Evolutionary conservation across 1,139 yeast genomes (phyloP).

Genomic region (Arxiozyma slooffiae): DNA sequence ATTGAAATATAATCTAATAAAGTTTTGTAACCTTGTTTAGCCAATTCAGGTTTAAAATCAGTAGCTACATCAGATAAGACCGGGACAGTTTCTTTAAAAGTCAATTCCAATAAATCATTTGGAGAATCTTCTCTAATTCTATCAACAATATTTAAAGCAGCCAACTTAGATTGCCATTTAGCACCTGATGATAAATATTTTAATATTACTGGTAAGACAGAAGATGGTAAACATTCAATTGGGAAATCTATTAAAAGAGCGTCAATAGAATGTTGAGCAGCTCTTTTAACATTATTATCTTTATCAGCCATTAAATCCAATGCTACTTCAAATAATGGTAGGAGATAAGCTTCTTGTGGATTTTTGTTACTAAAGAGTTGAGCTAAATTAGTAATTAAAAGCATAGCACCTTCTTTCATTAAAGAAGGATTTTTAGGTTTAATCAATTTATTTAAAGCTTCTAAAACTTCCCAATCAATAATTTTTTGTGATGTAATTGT

Average conservation of each 20-base stretch:
- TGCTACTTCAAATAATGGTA: slow-evolving; percentile 46
- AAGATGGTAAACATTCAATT: slow-evolving; percentile 67
- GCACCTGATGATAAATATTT: slow-evolving; percentile 67
- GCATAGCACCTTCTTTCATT: slow-evolving; percentile 65
- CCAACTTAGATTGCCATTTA: slow-evolving; percentile 87
- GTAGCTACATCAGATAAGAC: slow-evolving; percentile 80
- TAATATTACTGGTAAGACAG: slow-evolving; percentile 52
- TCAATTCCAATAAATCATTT: slow-evolving; percentile 72
- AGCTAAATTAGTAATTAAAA: slow-evolving; percentile 60
- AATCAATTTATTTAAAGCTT: slow-evolving; percentile 51
- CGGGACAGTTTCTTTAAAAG: slow-evolving; percentile 73
- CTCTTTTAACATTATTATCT: slow-evolving; percentile 74
- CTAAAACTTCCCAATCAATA: slow-evolving; percentile 55
- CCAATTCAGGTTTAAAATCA: slow-evolving; percentile 92
- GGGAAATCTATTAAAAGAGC: slow-evolving; percentile 62
- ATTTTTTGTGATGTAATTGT: slow-evolving; percentile 39
- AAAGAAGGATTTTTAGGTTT: slow-evolving; percentile 68
- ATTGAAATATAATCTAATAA: slow-evolving; percentile 66
- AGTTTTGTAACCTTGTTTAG: slow-evolving; percentile 69
- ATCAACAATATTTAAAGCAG: slow-evolving; percentile 65
- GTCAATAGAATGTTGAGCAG: slow-evolving; percentile 65
- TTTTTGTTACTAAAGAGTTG: slow-evolving; percentile 55
- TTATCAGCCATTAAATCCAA: slow-evolving; percentile 72
- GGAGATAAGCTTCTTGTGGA: slow-evolving; percentile 66
- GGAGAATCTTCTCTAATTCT: slow-evolving; percentile 72